Evolutionary conservation across 2,329 filamentous ascomycete species (phyloP), one percentile per base, ranked within the genome.

Genomic region (Talaromyces sp.): DNA sequence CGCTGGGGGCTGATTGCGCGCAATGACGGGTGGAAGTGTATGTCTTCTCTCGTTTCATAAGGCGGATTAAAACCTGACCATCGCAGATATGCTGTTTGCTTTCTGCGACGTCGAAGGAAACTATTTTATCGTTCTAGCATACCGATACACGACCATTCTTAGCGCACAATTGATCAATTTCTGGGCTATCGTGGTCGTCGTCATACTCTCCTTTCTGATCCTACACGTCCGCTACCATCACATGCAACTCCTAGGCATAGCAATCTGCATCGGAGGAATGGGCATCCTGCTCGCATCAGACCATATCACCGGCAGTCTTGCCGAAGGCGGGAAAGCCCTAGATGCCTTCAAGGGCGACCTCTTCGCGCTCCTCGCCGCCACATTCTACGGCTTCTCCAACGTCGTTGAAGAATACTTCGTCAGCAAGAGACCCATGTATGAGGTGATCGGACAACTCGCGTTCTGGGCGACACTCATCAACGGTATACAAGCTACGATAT

Each of bases 111-210:
- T 98, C 59, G 87, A 97, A 80, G 95, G 95, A 68, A 99, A 99
- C 81, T 99, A 97, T 83, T 98, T 98, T 76, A 93, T 93, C 73
- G 94, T 99, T 60, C 85, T 97, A 59, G 95, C 94, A 5, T 99
- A 98, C 82, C 86, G 90, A 67, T 89, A 96, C 83, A 97, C 94
- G 63, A 97, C 93, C 73, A 90, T 97, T 71, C 85, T 98, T 58
- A 95, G 91, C 22, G 93, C 93, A 17, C 93, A 98, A 83, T 86
- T 99, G 61, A 92, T 99, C 81, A 97, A 97, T 84, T 98, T 98
- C 82, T 98, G 94, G 94, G 91, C 93, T 71, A 98, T 99, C 70
- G 91, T 96, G 60, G 89, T 94, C 68, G 95, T 99, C 25, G 92
- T 98, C 22, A 75, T 91, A 67, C 81, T 97, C 69, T 97, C 92